phyloP scores from a whole-genome alignment of 176 grass and related monocot genomes.

The Hsuehochloa calcarea region DNA sequence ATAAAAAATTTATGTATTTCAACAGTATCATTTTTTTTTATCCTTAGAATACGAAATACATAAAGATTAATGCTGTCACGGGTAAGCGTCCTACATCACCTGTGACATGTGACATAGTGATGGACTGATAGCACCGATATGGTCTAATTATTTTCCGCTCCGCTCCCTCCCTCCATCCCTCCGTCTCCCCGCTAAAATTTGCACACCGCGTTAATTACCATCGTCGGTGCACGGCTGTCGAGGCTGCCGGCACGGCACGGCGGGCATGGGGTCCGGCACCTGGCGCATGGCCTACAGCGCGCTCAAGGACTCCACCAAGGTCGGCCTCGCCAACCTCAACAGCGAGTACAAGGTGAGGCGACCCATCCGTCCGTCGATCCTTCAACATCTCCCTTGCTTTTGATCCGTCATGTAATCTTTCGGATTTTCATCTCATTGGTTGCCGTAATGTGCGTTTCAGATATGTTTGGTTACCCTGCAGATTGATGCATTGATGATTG shows the following conservation, averaged over 20 bases:
- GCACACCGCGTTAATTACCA: background rate
- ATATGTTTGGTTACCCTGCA: background rate
- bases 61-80: too few relatives aligned
- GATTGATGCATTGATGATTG: background rate
- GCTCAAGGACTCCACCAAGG: conserved; percentile 96
- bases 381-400: background rate
- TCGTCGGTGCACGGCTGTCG: background rate
- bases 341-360: conserved; percentile 87
- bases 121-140: too few relatives aligned
- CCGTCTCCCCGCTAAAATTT: conserved; percentile 37
- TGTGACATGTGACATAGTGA: too few relatives aligned
- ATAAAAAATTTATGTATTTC: too few relatives aligned
- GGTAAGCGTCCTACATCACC: too few relatives aligned
- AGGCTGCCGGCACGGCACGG: conserved; percentile 5
- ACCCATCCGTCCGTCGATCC: background rate
- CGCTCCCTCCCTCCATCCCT: background rate
- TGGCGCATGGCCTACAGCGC: conserved; percentile 97
- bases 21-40: too few relatives aligned
- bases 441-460: background rate
- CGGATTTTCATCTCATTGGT: too few relatives aligned
- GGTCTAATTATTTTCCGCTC: too few relatives aligned
- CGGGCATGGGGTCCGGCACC: conserved; percentile 50
- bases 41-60: too few relatives aligned
- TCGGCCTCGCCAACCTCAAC: conserved; percentile 96
- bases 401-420: background rate